These are phyloP conservation scores for Exutisphaerella laricina DNA, from an alignment of 2,329 filamentous ascomycete species.

Conservation along the genomic window DNA sequence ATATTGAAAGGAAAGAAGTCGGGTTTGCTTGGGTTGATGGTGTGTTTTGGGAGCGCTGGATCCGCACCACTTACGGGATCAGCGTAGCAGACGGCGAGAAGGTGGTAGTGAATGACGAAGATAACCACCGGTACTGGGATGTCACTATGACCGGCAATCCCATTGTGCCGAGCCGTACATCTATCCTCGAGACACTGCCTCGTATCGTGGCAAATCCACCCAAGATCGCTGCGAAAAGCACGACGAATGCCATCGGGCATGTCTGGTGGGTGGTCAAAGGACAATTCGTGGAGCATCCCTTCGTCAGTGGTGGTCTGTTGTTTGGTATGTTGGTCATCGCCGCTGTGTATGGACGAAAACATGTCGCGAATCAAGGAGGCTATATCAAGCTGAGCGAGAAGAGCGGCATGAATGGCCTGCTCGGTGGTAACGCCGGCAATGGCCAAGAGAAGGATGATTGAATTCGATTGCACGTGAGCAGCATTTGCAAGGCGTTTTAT, in stretches of 20 bases:
- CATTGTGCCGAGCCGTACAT: constrained; percentile 83
- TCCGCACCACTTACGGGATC: constrained; percentile 89
- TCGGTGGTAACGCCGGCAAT: constrained; percentile 48
- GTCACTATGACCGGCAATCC: constrained; percentile 79
- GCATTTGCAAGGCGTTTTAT: constrained; percentile 1
- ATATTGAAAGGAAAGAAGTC: constrained; percentile 79
- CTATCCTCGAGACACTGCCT: constrained; percentile 79
- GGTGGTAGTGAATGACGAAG: constrained; percentile 95
- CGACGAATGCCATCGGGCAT: constrained; percentile 66
- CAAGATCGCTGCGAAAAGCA: constrained; percentile 70
- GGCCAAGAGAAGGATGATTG: constrained; percentile 15
- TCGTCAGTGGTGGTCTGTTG: constrained; percentile 49
- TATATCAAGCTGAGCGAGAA: constrained; percentile 45
- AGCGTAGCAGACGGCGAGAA: constrained; percentile 82
- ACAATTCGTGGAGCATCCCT: constrained; percentile 41
- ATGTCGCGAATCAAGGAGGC: constrained; percentile 27
- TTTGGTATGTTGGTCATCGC: constrained; percentile 43
- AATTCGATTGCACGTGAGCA: not conserved
- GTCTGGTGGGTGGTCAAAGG: constrained; percentile 51
- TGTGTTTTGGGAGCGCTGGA: constrained; percentile 95
- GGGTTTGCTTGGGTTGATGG: constrained; percentile 97
- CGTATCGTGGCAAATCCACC: constrained; percentile 64
- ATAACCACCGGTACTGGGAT: constrained; percentile 94
- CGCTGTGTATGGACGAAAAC: constrained; percentile 28
- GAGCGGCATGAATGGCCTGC: constrained; percentile 60